These are phyloP conservation scores for Pichia heedii DNA, from an alignment of 805 yeast genomes.

Conservation along the genomic window DNA sequence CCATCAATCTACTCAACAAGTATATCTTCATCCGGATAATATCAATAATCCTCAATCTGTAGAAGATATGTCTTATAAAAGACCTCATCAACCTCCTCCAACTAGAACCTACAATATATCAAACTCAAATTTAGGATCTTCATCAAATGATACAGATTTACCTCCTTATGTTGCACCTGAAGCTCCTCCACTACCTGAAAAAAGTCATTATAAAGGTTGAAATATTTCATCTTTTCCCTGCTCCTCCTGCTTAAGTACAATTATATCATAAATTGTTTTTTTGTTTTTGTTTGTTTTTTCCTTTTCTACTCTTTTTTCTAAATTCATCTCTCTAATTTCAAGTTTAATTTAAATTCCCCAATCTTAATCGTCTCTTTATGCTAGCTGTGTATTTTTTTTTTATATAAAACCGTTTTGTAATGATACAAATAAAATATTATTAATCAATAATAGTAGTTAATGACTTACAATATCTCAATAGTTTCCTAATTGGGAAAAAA, in stretches of 20 bases:
- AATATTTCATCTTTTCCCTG: not conserved
- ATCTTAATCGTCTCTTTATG: too few species aligned
- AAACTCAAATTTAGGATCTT: not conserved
- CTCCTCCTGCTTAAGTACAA: not conserved
- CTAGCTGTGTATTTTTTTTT: too few species aligned
- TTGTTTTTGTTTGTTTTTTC: too few species aligned
- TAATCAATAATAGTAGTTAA: too few species aligned
- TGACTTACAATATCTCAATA: not conserved
- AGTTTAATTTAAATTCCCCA: too few species aligned
- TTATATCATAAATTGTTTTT: not conserved
- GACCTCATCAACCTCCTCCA: constrained; percentile 1
- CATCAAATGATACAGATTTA: not conserved
- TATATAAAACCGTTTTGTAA: too few species aligned
- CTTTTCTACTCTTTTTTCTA: too few species aligned
- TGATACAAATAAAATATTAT: too few species aligned
- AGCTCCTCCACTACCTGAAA: not conserved
- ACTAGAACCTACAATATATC: not conserved
- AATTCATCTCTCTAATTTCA: too few species aligned
- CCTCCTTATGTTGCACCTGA: not conserved
- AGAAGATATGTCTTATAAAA: not conserved
- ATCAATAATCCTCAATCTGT: not conserved
- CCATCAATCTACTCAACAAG: constrained; percentile 12
- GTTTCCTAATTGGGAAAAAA: not conserved
- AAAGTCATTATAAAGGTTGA: not conserved
- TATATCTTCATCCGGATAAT: not conserved